Evolutionary conservation across 2,329 filamentous ascomycete genomes (phyloP), one percentile per base, ranked within the genome.

Genomic region (Aspergillus clavatus): DNA sequence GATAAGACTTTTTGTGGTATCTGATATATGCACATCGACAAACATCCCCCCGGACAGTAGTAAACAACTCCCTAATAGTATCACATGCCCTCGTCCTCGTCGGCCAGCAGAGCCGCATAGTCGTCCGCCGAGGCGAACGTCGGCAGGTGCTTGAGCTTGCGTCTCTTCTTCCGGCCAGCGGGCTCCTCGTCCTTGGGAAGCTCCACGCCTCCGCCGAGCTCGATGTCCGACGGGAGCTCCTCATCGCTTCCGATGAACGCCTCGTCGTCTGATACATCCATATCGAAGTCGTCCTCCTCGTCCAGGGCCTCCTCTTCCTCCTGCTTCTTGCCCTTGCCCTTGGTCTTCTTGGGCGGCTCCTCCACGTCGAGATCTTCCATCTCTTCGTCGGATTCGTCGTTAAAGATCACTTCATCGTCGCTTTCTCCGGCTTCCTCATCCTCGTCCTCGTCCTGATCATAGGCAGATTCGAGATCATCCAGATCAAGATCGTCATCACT

Each of bases 81-180:
- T 55, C 56, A 68, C 59, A 68, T 65, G 22, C 66, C 66, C 36
- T 66, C 82, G 51, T 83, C 82, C 41, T 93, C 87, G 52, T 81
- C 79, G 3, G 77, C 87, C 65, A 95, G 70, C 71, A 95, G 77
- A 58, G 86, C 86, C 12, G 89, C 91, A 68, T 97, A 98, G 65
- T 97, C 93, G 43, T 97, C 93, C 24, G 79, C 86, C 24, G 88
- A 94, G 16, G 94, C 93, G 73, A 98, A 98, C 27, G 83, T 94
- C 5, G 93, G 93, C 56, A 98, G 74, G 53, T 82, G 82, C 78
- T 89, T 95, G 67, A 97, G 76, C 73, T 88, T 88, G 77, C 84
- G 89, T 72, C 80, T 84, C 72, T 86, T 87, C 64, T 81, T 78
- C 55, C 68, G 66, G 12, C 65, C 66, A 18, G 72, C 69, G 46